Conservation (phyloP, 2,329 filamentous ascomycete species). For the Plenodomus lindquistii region DNA sequence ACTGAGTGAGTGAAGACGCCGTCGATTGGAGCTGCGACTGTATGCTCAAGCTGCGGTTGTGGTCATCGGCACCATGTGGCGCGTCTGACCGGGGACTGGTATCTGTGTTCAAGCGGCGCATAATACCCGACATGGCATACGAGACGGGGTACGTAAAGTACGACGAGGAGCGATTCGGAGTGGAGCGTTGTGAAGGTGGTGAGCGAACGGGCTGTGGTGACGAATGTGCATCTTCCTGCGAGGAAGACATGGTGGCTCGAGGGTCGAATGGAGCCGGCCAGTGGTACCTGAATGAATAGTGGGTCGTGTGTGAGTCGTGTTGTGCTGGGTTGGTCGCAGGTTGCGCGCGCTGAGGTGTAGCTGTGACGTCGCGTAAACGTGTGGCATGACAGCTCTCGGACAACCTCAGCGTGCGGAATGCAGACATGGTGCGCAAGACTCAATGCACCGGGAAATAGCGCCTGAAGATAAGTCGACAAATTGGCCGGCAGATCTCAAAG, state of each 20-base stretch:
- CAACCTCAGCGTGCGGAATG: neutral
- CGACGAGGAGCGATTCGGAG: slow-evolving; percentile 38
- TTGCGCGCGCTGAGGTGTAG: slow-evolving; percentile 12
- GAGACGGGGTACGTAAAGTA: slow-evolving; percentile 56
- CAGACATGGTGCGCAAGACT: neutral
- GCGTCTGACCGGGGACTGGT: slow-evolving; percentile 22
- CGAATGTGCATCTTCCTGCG: slow-evolving; percentile 19
- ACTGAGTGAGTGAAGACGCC: slow-evolving; percentile 33
- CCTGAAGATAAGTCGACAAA: neutral
- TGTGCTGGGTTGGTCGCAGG: slow-evolving; percentile 17
- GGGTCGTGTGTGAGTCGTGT: slow-evolving; percentile 27
- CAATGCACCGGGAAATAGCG: neutral
- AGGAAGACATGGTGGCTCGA: slow-evolving; percentile 30
- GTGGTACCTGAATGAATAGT: slow-evolving; percentile 23
- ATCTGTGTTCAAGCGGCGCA: slow-evolving; percentile 53
- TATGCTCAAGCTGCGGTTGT: slow-evolving; percentile 11
- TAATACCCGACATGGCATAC: slow-evolving; percentile 53
- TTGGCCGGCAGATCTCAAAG: neutral
- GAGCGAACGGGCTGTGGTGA: slow-evolving; percentile 19
- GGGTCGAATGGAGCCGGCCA: slow-evolving; percentile 3
- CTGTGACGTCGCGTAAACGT: slow-evolving; percentile 30
- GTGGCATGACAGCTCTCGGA: neutral
- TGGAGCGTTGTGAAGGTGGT: slow-evolving; percentile 9
- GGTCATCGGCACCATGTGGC: slow-evolving; percentile 12
- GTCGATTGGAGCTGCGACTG: slow-evolving; percentile 28